Base-by-base conservation (phyloP, 805 yeast species). In the Zygoascus bituminiphila region DNA sequence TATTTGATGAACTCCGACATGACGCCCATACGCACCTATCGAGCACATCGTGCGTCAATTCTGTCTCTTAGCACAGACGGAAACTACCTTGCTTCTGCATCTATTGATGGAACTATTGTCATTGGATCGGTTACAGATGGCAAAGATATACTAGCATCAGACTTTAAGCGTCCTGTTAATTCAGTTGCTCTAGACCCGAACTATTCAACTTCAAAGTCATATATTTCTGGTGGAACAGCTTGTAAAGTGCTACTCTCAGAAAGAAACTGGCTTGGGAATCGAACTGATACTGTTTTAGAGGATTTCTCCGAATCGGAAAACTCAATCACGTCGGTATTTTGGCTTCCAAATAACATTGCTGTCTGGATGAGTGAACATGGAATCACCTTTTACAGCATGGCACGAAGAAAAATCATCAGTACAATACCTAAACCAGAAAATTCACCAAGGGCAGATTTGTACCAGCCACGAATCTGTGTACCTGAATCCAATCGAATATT, bases 41-140 rank as follows among this genome's bases (percentile, higher is more conserved):
- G 87, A 56, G 88, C 91, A 0, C 96, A 94, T 59, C 73, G 86
- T 42, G 88, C 97, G 0, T 87, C 96, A 0, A 77, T 93, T 1
- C 66, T 89, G 38, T 77, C 87, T 0, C 72, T 88, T 0, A 77
- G 81, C 47, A 73, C 84, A 1, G 94, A 87, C 59, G 93, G 94
- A 0, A 65, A 65, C 7, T 79, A 74, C 58, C 78, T 93, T 51
- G 94, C 93, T 0, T 81, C 95, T 0, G 96, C 89, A 0, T 88
- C 97, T 0, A 82, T 91, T 70, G 98, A 93, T 62, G 98, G 98
- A 0, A 84, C 95, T 0, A 84, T 91, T 0, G 88, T 88, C 1
- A 76, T 88, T 4, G 93, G 96, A 0, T 76, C 88, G 1, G 68
- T 86, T 1, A 50, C 54, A 1, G 84, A 82, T 53, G 77, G 77